Base-by-base conservation (phyloP, 345 rosid species). In the thale cress (Arabidopsis thaliana) region DNA sequence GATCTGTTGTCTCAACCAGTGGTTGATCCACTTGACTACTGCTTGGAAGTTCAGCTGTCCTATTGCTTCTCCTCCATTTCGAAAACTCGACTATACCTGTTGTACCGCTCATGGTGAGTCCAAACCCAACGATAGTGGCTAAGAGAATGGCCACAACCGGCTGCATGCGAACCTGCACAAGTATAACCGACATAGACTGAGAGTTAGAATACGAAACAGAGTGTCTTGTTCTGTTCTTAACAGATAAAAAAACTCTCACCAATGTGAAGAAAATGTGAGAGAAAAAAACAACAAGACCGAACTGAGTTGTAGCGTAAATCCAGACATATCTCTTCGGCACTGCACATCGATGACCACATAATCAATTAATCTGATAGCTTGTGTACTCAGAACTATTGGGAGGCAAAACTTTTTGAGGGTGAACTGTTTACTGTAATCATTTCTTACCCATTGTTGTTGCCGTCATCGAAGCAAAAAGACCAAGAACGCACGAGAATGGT, bases 391-490 rank as follows among this genome's bases (percentile, higher is more conserved):
- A 67, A 11, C 10, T 36, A 36, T n/a, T 65, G 23, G 5, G 30
- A 60, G 34, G 24, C 38, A 59, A 14, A 2, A 12, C 5, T 37
- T 25, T 59, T 64, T 33, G 6, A 40, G 57, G 20, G 4, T 16
- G 23, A 65, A 51, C 24, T 42, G 37, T 8, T 37, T 5, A 42
- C 38, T 28, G 45, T 60, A 33, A 16, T 44, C 8, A 67, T 51
- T 57, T 34, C 49, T 25, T 82, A 95, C 99, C 99, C 97, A 92
- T 89, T 52, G 97, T 92, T 55, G 97, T 85, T 9, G 97, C 82
- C 4, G 96, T 86, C 97, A 92, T 89, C 60, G 99, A 88, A n/a
- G 97, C 99, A 56, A 95, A 84, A 64, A 95, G 89, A 78, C 97
- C 97, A 56, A 92, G 78, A 36, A 95, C 82, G 77, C 97, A 95